These are phyloP conservation scores for Pythium dissotocum DNA, from an alignment of 352 stramenopile species.

Conservation along the genomic window DNA sequence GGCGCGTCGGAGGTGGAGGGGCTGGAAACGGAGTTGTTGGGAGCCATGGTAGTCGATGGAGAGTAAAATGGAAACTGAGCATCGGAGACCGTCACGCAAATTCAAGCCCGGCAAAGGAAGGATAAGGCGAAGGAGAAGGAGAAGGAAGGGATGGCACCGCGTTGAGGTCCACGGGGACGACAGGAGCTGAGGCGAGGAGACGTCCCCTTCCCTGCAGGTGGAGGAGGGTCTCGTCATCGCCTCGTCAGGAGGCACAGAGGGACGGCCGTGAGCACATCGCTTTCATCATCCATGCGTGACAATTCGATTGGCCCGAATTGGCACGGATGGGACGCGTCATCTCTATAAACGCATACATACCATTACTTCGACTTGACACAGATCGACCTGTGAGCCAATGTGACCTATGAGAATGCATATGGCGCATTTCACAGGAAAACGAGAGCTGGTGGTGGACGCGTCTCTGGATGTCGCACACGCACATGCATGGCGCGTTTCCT, in stretches of 20 bases:
- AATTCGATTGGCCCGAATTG: neutral
- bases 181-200: neutral
- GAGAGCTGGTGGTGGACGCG: neutral
- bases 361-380: neutral
- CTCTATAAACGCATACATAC: neutral
- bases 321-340: neutral
- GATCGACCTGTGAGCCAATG: neutral
- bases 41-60: slow-evolving; percentile 7
- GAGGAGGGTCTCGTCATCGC: too few relatives aligned
- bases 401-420: neutral
- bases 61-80: slow-evolving; percentile 9
- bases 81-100: neutral
- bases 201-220: too few relatives aligned
- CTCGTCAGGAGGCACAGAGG: neutral
- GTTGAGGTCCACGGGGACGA: neutral
- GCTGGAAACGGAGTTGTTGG: neutral
- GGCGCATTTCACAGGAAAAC: neutral
- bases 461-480: neutral
- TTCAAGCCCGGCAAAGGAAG: neutral
- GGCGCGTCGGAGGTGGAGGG: neutral
- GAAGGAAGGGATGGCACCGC: neutral
- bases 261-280: neutral
- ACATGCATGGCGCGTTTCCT: neutral
- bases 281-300: neutral
- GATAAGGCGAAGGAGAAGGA: too few relatives aligned